phyloP scores from a whole-genome alignment of 2,329 filamentous ascomycete species.

The Calcarisporium arbuscula region DNA sequence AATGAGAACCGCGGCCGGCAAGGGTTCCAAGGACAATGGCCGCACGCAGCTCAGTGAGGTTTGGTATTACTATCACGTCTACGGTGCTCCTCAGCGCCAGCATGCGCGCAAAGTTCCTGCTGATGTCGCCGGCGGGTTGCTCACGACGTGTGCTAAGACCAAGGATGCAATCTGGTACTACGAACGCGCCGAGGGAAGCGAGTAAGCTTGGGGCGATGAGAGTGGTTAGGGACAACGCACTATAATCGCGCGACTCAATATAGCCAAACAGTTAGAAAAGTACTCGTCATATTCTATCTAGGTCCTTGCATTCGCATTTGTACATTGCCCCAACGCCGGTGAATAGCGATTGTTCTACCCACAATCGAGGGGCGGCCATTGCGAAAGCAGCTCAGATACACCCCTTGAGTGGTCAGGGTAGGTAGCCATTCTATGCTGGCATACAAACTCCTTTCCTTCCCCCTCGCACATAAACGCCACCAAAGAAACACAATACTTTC shows the following conservation, averaged over 20 bases:
- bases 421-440: no score
- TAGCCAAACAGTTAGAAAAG: no score
- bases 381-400: no score
- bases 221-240: no score
- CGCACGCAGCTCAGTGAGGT: slow-evolving; percentile 53
- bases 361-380: no score
- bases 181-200: slow-evolving; percentile 34
- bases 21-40: slow-evolving; percentile 47
- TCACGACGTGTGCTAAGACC: slow-evolving; percentile 49
- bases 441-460: background rate
- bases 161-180: slow-evolving; percentile 49
- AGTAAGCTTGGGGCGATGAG: no score
- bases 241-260: no score
- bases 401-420: no score
- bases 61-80: slow-evolving; percentile 61
- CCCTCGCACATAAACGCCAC: slow-evolving; percentile 16
- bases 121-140: slow-evolving; percentile 39
- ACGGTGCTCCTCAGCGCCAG: slow-evolving; percentile 48
- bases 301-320: no score
- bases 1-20: slow-evolving; percentile 54
- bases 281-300: slow-evolving; percentile 4
- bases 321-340: no score
- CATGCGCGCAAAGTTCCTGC: slow-evolving; percentile 36
- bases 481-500: no score
- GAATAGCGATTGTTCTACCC: no score